Evolutionary conservation across 2,329 filamentous ascomycete genomes (phyloP).

Genomic region (Huntiella moniliformis): DNA sequence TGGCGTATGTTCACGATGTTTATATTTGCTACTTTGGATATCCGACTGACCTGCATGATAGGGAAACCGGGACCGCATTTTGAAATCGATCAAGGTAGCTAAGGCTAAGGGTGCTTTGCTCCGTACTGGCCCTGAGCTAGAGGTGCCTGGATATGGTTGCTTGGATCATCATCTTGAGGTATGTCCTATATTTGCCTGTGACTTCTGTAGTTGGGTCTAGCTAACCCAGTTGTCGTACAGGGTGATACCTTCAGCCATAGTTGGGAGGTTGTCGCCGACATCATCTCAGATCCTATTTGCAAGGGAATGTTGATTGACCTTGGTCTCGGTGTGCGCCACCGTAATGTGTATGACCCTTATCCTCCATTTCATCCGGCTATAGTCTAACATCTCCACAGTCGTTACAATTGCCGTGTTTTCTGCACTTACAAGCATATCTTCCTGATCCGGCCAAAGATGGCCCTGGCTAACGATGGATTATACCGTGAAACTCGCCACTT

Average conservation of each 20-base stretch:
- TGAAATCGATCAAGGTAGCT: conserved; percentile 39
- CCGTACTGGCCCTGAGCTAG: conserved; percentile 34
- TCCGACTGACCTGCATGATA: background rate
- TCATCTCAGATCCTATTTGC: conserved; percentile 18
- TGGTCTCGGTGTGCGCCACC: conserved; percentile 16
- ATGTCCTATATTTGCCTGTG: background rate
- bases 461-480: conserved; percentile 20
- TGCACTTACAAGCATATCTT: conserved; percentile 17
- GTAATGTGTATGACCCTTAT: conserved; percentile 5
- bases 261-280: conserved; percentile 18
- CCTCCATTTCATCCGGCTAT: background rate
- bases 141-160: conserved; percentile 20
- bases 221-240: conserved; percentile 4
- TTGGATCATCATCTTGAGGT: conserved; percentile 19
- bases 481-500: conserved; percentile 25
- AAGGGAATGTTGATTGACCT: conserved; percentile 19
- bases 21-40: background rate
- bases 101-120: conserved; percentile 43
- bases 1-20: conserved; percentile 16
- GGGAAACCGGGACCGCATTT: conserved; percentile 44
- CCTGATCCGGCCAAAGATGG: conserved; percentile 15
- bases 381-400: conserved; percentile 16
- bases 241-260: conserved; percentile 18
- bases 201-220: too few species aligned
- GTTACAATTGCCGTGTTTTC: conserved; percentile 22